Evolutionary conservation across 78 protist species (phyloP).

Genomic region (Monocercomonoides exilis): DNA sequence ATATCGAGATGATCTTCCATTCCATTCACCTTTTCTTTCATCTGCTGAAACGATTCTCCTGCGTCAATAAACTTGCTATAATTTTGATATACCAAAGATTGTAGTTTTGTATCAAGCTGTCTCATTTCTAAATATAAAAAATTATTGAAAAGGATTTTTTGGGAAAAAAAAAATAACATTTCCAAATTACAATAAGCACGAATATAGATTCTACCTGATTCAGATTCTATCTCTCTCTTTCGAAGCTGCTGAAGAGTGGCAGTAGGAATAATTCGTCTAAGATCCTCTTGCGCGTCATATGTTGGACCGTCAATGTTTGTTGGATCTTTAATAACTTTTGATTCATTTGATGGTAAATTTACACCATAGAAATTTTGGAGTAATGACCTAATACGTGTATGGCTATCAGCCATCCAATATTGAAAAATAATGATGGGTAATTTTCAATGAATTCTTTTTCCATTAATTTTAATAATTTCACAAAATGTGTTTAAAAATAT

Average conservation of each 20-base stretch:
- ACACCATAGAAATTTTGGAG: neutral
- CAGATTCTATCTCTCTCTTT: neutral
- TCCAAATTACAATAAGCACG: too few relatives aligned
- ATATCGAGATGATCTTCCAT: neutral
- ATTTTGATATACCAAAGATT: neutral
- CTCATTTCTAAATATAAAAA: neutral
- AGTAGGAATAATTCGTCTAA: neutral
- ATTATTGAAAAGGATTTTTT: too few relatives aligned
- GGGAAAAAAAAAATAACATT: too few relatives aligned
- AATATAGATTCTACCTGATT: too few relatives aligned
- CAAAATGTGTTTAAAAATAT: too few relatives aligned
- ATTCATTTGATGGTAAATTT: neutral
- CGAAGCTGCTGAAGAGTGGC: neutral
- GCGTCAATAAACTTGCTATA: neutral
- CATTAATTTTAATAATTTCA: too few relatives aligned
- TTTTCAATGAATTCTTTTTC: too few relatives aligned
- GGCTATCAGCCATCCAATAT: too few relatives aligned
- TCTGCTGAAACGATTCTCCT: neutral
- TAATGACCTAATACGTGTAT: neutral
- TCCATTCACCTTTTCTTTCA: neutral
- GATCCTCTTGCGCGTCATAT: neutral
- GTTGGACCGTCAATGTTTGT: neutral
- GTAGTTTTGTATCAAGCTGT: neutral
- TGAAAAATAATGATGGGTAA: too few relatives aligned
- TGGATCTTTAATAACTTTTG: neutral